Conservation (phyloP, 2,329 filamentous ascomycete species). For the Teratosphaeria zuluensis region DNA sequence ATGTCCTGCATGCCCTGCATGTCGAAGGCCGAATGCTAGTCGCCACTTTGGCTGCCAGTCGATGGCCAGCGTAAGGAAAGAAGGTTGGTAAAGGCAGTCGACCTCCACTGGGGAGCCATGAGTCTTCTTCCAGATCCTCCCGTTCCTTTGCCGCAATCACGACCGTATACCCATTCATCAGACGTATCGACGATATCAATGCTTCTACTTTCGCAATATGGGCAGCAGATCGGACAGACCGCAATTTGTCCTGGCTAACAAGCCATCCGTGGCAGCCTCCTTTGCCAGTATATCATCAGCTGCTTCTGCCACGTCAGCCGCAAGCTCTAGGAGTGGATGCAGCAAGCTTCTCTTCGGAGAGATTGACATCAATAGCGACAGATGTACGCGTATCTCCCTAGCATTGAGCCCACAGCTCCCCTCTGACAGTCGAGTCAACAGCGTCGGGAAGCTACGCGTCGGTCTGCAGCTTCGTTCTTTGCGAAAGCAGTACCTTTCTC, state of each 20-base stretch:
- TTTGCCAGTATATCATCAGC: constrained; percentile 22
- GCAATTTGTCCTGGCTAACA: constrained; percentile 20
- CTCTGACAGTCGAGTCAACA: constrained; percentile 12
- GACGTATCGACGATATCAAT: constrained; percentile 6
- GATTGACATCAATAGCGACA: constrained; percentile 35
- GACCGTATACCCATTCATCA: not conserved
- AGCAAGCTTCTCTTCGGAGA: constrained; percentile 39
- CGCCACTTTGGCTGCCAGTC: not conserved
- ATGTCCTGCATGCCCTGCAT: constrained; percentile 1
- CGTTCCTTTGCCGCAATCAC: constrained; percentile 11
- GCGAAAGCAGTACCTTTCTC: constrained; percentile 39
- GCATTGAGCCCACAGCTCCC: constrained; percentile 7
- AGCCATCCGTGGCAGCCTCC: constrained; percentile 19
- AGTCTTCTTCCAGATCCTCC: constrained; percentile 3
- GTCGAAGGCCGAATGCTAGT: not conserved
- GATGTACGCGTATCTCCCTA: constrained; percentile 22
- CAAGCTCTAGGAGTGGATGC: constrained; percentile 27
- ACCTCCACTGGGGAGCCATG: not conserved
- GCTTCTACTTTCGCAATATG: constrained; percentile 15
- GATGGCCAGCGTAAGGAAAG: not conserved
- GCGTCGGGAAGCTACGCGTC: constrained; percentile 37
- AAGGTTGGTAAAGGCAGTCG: not conserved
- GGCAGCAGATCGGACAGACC: constrained; percentile 18
- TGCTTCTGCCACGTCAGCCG: constrained; percentile 25
- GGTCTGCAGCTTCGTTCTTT: constrained; percentile 40